Evolutionary conservation across 805 yeast species (phyloP).

Genomic region (Candida chilensis): DNA sequence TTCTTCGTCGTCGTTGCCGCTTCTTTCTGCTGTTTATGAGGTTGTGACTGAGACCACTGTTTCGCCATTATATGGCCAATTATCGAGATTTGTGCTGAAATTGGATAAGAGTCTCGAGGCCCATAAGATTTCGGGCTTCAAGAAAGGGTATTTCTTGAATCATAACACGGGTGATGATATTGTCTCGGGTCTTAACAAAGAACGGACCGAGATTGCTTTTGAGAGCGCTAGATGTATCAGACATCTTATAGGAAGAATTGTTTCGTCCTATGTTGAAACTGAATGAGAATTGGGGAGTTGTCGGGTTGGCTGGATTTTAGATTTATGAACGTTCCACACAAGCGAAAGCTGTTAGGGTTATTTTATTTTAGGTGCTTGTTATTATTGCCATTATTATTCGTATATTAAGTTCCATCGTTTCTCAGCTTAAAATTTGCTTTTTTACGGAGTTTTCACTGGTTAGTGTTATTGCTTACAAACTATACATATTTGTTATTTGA

Average conservation of each 20-base stretch:
- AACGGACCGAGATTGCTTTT: too few species aligned
- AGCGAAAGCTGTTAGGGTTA: slow-evolving; percentile 5
- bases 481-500: slow-evolving; percentile 13
- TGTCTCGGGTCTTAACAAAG: too few species aligned
- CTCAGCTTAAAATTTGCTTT: slow-evolving; percentile 6
- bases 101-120: too few species aligned
- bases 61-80: neutral
- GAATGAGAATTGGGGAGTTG: too few species aligned
- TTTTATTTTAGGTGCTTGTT: too few species aligned
- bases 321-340: neutral
- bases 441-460: slow-evolving; percentile 11
- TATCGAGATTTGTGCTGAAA: too few species aligned
- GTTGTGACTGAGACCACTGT: slow-evolving; percentile 1
- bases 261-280: slow-evolving; percentile 10
- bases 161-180: too few species aligned
- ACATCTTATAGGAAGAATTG: slow-evolving; percentile 7
- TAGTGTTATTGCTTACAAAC: slow-evolving; percentile 20
- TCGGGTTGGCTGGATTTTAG: neutral
- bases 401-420: slow-evolving; percentile 4
- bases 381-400: slow-evolving; percentile 5
- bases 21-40: slow-evolving; percentile 4
- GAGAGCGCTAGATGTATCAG: slow-evolving; percentile 3
- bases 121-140: too few species aligned
- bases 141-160: too few species aligned
- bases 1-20: slow-evolving; percentile 2